phyloP scores from a whole-genome alignment of 768 basidiomycete species.

The Leccinum incarnatum region DNA sequence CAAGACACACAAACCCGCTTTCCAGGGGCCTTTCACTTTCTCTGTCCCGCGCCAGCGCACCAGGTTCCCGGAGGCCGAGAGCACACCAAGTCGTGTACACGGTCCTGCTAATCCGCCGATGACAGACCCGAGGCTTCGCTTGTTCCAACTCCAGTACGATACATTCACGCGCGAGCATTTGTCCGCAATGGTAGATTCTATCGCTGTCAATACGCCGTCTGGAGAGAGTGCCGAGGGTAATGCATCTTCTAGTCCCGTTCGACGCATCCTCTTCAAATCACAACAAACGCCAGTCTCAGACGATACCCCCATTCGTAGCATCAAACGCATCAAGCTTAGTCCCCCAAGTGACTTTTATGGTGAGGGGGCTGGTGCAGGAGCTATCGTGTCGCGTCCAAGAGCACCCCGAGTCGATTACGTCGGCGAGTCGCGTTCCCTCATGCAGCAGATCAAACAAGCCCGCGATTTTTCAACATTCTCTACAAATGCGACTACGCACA shows the following conservation, averaged over 20 bases:
- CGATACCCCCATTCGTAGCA: slow-evolving; percentile 61
- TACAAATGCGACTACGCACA: slow-evolving; percentile 47
- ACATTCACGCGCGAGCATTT: slow-evolving; percentile 94
- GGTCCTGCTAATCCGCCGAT: slow-evolving; percentile 31
- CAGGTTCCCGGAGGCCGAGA: slow-evolving; percentile 53
- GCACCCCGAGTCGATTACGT: slow-evolving; percentile 63
- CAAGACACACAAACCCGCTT: slow-evolving; percentile 43
- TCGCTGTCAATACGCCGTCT: slow-evolving; percentile 77
- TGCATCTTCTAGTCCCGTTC: slow-evolving; percentile 43
- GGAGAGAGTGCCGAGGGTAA: slow-evolving; percentile 45
- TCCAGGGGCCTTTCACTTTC: slow-evolving; percentile 74
- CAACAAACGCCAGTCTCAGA: slow-evolving; percentile 42
- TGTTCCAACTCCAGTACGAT: slow-evolving; percentile 95
- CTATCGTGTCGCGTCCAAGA: slow-evolving; percentile 49
- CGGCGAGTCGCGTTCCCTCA: slow-evolving; percentile 71
- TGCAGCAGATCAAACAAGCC: slow-evolving; percentile 77
- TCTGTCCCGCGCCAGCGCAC: slow-evolving; percentile 49
- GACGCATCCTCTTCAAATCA: slow-evolving; percentile 45
- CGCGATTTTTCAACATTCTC: slow-evolving; percentile 78
- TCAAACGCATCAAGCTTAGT: slow-evolving; percentile 80
- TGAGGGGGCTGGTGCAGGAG: slow-evolving; percentile 47
- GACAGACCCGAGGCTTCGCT: slow-evolving; percentile 73
- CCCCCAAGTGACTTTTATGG: slow-evolving; percentile 58
- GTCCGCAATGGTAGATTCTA: slow-evolving; percentile 91
- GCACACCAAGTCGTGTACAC: slow-evolving; percentile 45